These are phyloP conservation scores for Adansonia gregorii DNA, from an alignment of 441 rosid genomes.

Conservation along the genomic window DNA sequence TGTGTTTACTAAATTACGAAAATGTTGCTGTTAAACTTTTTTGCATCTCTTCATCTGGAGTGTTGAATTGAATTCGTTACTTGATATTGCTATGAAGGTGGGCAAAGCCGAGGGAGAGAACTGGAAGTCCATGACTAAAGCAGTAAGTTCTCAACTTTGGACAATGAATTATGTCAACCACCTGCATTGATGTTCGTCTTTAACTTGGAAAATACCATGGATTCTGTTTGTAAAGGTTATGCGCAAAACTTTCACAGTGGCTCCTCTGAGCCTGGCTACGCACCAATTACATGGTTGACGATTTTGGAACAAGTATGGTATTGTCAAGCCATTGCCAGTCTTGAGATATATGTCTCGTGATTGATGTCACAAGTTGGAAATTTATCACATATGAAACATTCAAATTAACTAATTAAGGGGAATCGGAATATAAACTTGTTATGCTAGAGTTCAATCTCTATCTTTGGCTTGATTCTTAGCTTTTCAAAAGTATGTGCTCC, in stretches of 20 bases:
- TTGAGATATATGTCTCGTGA: slow-evolving; percentile 26
- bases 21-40: neutral
- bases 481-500: neutral
- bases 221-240: slow-evolving; percentile 31
- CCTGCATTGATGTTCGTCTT: slow-evolving; percentile 2
- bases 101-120: slow-evolving; percentile 77
- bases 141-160: slow-evolving; percentile 45
- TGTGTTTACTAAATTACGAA: neutral
- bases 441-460: slow-evolving; percentile 25
- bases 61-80: slow-evolving; percentile 24
- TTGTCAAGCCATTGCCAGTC: slow-evolving; percentile 16
- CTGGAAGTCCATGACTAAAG: slow-evolving; percentile 67
- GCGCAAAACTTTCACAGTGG: slow-evolving; percentile 23
- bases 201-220: slow-evolving; percentile 23
- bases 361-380: slow-evolving; percentile 14
- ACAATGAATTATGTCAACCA: neutral
- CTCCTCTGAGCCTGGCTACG: slow-evolving; percentile 25
- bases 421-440: slow-evolving; percentile 24
- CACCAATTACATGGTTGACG: slow-evolving; percentile 22
- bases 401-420: slow-evolving; percentile 31
- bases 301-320: slow-evolving; percentile 17
- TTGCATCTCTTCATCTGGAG: neutral
- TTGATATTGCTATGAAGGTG: slow-evolving; percentile 48
- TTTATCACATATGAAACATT: slow-evolving; percentile 25
- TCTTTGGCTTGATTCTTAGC: slow-evolving; percentile 24